A percentile compares a stretch with the other conserved stretches of the same genome.
These are phyloP conservation scores for Curvularia lunata DNA, from an alignment of 2,329 filamentous ascomycete species.

Conservation along the genomic window DNA sequence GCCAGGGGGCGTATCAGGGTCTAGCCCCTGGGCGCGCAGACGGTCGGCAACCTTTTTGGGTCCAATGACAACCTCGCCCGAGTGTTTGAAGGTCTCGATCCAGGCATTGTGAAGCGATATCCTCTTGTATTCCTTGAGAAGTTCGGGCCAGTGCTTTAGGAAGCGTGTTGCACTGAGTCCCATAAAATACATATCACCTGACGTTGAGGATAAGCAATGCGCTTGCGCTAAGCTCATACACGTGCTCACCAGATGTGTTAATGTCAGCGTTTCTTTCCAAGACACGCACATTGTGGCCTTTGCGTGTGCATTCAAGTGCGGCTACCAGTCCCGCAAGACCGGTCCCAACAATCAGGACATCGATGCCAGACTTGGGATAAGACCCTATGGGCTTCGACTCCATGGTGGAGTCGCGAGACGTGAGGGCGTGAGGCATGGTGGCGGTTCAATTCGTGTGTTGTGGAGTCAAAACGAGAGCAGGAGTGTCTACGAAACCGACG, in stretches of 20 bases:
- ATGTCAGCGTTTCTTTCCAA: slow-evolving; percentile 55
- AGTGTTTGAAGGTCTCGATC: slow-evolving; percentile 64
- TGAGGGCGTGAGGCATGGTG: slow-evolving; percentile 51
- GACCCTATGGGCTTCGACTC: slow-evolving; percentile 60
- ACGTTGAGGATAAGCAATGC: slow-evolving; percentile 11
- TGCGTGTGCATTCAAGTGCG: slow-evolving; percentile 49
- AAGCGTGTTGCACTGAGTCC: slow-evolving; percentile 62
- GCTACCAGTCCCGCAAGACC: slow-evolving; percentile 49
- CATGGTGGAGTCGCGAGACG: slow-evolving; percentile 55
- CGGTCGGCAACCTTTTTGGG: slow-evolving; percentile 59
- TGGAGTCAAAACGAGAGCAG: slow-evolving; percentile 1
- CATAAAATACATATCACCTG: slow-evolving; percentile 67
- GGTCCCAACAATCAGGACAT: slow-evolving; percentile 51
- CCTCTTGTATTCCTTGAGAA: slow-evolving; percentile 58
- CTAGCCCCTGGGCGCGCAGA: slow-evolving; percentile 53
- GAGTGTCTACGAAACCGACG: slow-evolving; percentile 12
- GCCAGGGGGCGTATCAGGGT: slow-evolving; percentile 59
- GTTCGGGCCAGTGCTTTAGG: slow-evolving; percentile 62
- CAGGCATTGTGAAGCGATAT: slow-evolving; percentile 62
- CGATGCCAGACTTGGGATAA: slow-evolving; percentile 53
- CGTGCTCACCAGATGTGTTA: slow-evolving; percentile 58
- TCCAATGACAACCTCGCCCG: slow-evolving; percentile 57
- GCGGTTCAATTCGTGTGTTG: slow-evolving; percentile 5
- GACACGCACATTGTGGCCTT: slow-evolving; percentile 51
- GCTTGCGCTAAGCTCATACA: neutral